Evolutionary conservation across 2,329 filamentous ascomycete species (phyloP).

Genomic region (Cercospora nicotianae): DNA sequence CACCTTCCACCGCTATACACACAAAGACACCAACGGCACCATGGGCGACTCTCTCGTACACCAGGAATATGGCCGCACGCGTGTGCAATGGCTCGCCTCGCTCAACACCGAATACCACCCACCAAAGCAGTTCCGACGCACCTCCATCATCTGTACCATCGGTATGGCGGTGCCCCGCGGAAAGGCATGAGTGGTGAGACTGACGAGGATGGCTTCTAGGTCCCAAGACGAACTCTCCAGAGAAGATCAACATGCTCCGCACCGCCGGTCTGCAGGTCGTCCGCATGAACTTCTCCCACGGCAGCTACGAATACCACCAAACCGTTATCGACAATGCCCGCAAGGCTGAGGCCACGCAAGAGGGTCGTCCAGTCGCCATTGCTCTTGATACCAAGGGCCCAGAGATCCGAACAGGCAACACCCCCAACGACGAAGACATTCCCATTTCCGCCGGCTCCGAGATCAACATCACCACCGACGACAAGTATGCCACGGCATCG

Average conservation of each 20-base stretch:
- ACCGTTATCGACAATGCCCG: constrained; percentile 96
- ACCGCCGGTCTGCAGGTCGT: constrained; percentile 90
- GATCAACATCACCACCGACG: constrained; percentile 96
- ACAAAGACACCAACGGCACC: constrained; percentile 29
- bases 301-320: constrained; percentile 94
- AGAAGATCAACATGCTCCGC: constrained; percentile 94
- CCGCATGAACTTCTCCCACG: constrained; percentile 99
- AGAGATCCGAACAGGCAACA: constrained; percentile 82
- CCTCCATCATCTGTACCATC: constrained; percentile 98
- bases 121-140: constrained; percentile 87
- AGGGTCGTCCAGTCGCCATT: constrained; percentile 89
- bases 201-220: constrained; percentile 43
- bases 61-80: constrained; percentile 70
- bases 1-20: not conserved
- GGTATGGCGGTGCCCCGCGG: constrained; percentile 50
- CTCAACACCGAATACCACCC: constrained; percentile 90
- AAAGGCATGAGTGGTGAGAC: not conserved
- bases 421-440: constrained; percentile 67
- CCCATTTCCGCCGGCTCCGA: constrained; percentile 80
- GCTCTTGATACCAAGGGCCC: constrained; percentile 85
- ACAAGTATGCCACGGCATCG: constrained; percentile 79
- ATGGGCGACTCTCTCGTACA: constrained; percentile 81
- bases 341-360: constrained; percentile 73
- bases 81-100: constrained; percentile 68
- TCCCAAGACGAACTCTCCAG: constrained; percentile 96